These are phyloP conservation scores for Tuber melanosporum DNA, from an alignment of 495 filamentous ascomycete genomes.

Conservation along the genomic window DNA sequence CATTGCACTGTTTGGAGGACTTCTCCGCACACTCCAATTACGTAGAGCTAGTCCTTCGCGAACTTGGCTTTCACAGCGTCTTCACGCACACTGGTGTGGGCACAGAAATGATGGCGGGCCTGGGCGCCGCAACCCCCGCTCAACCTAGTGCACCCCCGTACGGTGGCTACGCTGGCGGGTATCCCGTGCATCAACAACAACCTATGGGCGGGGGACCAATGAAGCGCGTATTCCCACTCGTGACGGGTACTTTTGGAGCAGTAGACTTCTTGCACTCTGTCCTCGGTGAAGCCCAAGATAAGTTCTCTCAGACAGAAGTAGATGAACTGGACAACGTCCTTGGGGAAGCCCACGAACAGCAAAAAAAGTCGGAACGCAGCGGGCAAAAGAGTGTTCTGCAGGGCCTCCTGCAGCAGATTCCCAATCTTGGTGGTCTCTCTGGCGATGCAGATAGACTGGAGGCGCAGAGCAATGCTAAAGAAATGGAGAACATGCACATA, in stretches of 20 bases:
- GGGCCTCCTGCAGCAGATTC: slow-evolving; percentile 66
- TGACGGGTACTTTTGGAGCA: slow-evolving; percentile 76
- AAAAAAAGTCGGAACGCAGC: slow-evolving; percentile 48
- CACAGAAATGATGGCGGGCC: slow-evolving; percentile 53
- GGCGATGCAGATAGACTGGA: slow-evolving; percentile 70
- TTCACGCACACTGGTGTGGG: slow-evolving; percentile 77
- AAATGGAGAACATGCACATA: slow-evolving; percentile 52
- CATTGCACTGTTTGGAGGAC: slow-evolving; percentile 88
- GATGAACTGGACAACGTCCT: slow-evolving; percentile 79
- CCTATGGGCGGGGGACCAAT: not conserved
- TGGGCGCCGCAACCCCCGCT: not conserved
- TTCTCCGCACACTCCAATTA: slow-evolving; percentile 96
- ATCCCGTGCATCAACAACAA: not conserved
- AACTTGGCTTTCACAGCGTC: slow-evolving; percentile 73
- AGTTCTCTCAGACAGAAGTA: slow-evolving; percentile 91
- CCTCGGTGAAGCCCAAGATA: slow-evolving; percentile 90
- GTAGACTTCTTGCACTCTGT: slow-evolving; percentile 97
- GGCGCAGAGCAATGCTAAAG: slow-evolving; percentile 65
- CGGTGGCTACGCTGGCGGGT: slow-evolving; percentile 15
- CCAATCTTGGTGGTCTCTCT: slow-evolving; percentile 70
- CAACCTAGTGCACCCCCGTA: slow-evolving; percentile 9
- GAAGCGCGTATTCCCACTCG: slow-evolving; percentile 71
- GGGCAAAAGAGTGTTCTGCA: slow-evolving; percentile 53
- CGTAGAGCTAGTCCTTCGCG: slow-evolving; percentile 75
- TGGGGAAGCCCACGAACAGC: slow-evolving; percentile 51